phyloP scores from a whole-genome alignment of 164 flowering plant species.

The Chimonanthus salicifolius region DNA sequence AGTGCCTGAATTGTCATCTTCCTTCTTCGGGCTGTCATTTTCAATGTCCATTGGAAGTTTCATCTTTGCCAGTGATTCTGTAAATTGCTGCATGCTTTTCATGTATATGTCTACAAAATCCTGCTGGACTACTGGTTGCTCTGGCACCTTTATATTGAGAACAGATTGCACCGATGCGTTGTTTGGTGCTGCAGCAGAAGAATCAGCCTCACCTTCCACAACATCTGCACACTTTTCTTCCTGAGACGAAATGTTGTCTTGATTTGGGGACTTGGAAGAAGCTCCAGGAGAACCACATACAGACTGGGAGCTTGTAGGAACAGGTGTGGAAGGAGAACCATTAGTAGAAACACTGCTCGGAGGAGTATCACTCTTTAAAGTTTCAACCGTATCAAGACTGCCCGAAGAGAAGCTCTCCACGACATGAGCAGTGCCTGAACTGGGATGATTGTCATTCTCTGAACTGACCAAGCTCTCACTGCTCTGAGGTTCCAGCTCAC shows the following conservation, averaged over 20 bases:
- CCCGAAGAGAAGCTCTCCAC: conserved; percentile 37
- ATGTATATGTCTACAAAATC: conserved; percentile 94
- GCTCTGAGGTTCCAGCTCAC: conserved; percentile 41
- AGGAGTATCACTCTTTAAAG: conserved; percentile 44
- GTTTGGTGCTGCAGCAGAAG: conserved; percentile 28
- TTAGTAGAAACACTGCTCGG: conserved; percentile 56
- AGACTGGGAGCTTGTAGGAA: conserved; percentile 40
- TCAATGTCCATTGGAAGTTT: conserved; percentile 92
- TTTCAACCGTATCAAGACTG: conserved; percentile 23
- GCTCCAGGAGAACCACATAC: conserved; percentile 29
- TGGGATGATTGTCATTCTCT: conserved; percentile 33
- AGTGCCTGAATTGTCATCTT: conserved; percentile 34
- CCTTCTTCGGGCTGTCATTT: conserved; percentile 38
- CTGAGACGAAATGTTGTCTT: conserved; percentile 32
- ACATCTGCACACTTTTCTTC: conserved; percentile 18
- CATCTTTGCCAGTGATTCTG: conserved; percentile 95
- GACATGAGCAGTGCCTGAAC: conserved; percentile 24
- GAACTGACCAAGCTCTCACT: conserved; percentile 45
- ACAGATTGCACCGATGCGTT: conserved; percentile 33
- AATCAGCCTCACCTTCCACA: conserved; percentile 39
- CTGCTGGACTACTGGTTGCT: conserved; percentile 72
- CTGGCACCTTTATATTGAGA: conserved; percentile 48
- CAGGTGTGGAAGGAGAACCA: conserved; percentile 35
- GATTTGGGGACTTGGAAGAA: conserved; percentile 27
- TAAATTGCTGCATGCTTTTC: conserved; percentile 98